phyloP scores from a whole-genome alignment of 805 yeast species.

The Lipomyces starkeyi region DNA sequence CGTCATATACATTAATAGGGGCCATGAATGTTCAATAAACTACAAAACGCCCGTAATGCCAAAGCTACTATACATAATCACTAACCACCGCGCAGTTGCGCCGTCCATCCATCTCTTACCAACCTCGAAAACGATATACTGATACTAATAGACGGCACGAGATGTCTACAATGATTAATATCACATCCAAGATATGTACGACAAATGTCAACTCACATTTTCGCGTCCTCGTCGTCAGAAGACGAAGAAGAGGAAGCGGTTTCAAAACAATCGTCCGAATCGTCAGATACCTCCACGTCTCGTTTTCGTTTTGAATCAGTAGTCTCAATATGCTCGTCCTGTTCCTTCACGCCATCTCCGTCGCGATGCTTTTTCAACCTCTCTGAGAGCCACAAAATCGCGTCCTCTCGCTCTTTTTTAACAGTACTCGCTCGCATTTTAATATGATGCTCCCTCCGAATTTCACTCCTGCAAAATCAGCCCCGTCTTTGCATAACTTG shows the following conservation, averaged over 20 bases:
- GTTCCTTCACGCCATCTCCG: not conserved
- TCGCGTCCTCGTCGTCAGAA: conserved; percentile 1
- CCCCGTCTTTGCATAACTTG: not conserved
- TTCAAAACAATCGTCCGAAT: not conserved
- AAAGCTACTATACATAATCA: not conserved
- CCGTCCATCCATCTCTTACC: conserved; percentile 6
- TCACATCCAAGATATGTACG: not conserved
- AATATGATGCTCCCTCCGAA: not conserved
- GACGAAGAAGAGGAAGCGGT: not conserved
- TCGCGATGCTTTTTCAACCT: not conserved
- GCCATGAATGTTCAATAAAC: not conserved
- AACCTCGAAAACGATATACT: conserved; percentile 2
- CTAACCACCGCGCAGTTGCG: conserved; percentile 4
- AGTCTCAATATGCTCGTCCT: not conserved
- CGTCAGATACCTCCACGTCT: not conserved
- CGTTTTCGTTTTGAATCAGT: not conserved
- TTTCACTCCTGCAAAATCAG: not conserved
- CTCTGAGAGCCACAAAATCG: not conserved
- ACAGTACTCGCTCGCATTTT: not conserved
- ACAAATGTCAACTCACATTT: not conserved
- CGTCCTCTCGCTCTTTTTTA: not conserved
- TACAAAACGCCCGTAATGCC: conserved; percentile 1
- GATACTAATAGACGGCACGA: not conserved
- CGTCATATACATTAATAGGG: not conserved
- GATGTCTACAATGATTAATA: not conserved